These are phyloP conservation scores for Colletotrichum siamense DNA, from an alignment of 2,329 filamentous ascomycete species.

Conservation along the genomic window DNA sequence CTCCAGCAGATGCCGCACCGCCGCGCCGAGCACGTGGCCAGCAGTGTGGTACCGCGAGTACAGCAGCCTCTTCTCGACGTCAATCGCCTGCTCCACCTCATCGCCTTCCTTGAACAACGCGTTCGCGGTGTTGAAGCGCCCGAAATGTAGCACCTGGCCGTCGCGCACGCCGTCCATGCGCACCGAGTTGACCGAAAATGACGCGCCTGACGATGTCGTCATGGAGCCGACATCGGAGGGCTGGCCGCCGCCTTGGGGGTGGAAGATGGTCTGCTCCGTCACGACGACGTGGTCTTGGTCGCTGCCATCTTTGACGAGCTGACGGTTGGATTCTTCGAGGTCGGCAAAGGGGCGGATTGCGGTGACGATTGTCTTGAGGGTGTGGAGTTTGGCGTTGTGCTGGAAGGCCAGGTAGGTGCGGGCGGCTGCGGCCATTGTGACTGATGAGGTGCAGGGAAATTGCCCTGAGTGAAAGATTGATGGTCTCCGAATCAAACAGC, in stretches of 20 bases:
- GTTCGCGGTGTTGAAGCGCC: slow-evolving; percentile 50
- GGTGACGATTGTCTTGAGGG: slow-evolving; percentile 47
- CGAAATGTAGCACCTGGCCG: slow-evolving; percentile 70
- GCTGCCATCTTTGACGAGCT: slow-evolving; percentile 62
- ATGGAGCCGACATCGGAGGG: slow-evolving; percentile 72
- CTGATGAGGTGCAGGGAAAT: not conserved
- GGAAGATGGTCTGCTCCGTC: slow-evolving; percentile 73
- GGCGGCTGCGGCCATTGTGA: slow-evolving; percentile 22
- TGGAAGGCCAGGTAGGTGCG: slow-evolving; percentile 51
- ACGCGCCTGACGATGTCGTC: slow-evolving; percentile 28
- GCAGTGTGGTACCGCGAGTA: slow-evolving; percentile 76
- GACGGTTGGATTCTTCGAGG: slow-evolving; percentile 55
- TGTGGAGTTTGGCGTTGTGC: slow-evolving; percentile 46
- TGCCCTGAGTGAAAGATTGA: not conserved
- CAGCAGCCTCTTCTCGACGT: slow-evolving; percentile 63
- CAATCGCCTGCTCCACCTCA: slow-evolving; percentile 60
- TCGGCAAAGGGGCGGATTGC: slow-evolving; percentile 53
- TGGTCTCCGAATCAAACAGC: not conserved
- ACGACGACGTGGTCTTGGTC: slow-evolving; percentile 62
- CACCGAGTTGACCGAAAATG: slow-evolving; percentile 61
- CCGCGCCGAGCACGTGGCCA: slow-evolving; percentile 73
- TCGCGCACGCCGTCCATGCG: slow-evolving; percentile 57
- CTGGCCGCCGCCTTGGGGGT: slow-evolving; percentile 77
- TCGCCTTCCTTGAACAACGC: slow-evolving; percentile 45
- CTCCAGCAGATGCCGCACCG: slow-evolving; percentile 65